Conservation (phyloP, 192 early-diverging fungal species). For the Mortierella hygrophila region DNA sequence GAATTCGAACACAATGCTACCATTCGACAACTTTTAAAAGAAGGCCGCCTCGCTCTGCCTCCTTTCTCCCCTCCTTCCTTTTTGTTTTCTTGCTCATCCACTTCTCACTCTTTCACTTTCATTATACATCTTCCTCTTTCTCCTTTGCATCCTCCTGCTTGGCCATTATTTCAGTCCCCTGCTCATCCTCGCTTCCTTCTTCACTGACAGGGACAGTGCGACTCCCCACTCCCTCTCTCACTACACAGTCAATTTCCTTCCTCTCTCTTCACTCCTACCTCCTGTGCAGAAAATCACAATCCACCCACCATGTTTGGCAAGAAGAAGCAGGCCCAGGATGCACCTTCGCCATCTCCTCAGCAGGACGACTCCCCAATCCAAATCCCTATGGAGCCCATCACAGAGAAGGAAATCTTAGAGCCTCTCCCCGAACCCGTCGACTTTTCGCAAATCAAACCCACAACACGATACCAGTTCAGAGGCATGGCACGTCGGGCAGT, state of each 20-base stretch:
- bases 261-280: too few relatives aligned
- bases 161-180: too few relatives aligned
- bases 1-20: too few relatives aligned
- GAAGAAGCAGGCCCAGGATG: neutral
- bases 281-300: too few relatives aligned
- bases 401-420: neutral
- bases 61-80: too few relatives aligned
- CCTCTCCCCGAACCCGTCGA: conserved; percentile 12
- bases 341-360: neutral
- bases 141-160: neutral
- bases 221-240: neutral
- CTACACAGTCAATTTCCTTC: neutral
- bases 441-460: conserved; percentile 1
- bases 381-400: neutral
- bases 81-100: neutral
- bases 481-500: conserved; percentile 12
- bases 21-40: too few relatives aligned
- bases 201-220: too few relatives aligned
- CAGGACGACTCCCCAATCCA: neutral
- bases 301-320: neutral
- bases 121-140: neutral
- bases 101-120: neutral
- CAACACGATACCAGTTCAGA: conserved; percentile 10
- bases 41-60: too few relatives aligned
- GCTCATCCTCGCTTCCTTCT: too few relatives aligned